A percentile compares a stretch with the other conserved stretches of the same genome.
phyloP scores from a whole-genome alignment of 2,329 filamentous ascomycete species.

The Exutisphaerella laricina region DNA sequence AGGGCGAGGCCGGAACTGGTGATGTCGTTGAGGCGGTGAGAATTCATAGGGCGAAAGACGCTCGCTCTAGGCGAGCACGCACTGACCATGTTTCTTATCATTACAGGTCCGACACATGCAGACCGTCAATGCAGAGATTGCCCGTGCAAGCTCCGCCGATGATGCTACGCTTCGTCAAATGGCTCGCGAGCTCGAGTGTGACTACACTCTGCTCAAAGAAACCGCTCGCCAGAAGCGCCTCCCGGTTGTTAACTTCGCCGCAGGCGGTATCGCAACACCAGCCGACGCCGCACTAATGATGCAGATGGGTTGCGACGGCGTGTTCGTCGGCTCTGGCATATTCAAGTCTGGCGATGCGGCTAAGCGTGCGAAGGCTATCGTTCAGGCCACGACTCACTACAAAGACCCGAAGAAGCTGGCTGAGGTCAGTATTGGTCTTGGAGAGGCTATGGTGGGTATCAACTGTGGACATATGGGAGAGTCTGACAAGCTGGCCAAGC shows the following conservation, averaged over 20 bases:
- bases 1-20: constrained; percentile 94
- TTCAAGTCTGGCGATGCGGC: constrained; percentile 93
- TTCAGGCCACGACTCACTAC: constrained; percentile 88
- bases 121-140: constrained; percentile 77
- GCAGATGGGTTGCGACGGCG: constrained; percentile 96
- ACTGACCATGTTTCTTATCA: not conserved
- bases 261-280: constrained; percentile 97
- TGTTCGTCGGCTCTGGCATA: constrained; percentile 94
- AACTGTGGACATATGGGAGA: constrained; percentile 74
- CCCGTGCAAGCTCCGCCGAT: constrained; percentile 57
- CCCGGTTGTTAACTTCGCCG: constrained; percentile 96
- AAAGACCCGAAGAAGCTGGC: constrained; percentile 79
- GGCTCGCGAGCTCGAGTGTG: constrained; percentile 74
- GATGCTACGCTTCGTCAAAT: constrained; percentile 71
- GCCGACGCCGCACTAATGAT: constrained; percentile 98
- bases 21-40: constrained; percentile 95
- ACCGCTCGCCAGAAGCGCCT: constrained; percentile 81
- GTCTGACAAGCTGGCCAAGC: constrained; percentile 73
- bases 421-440: constrained; percentile 78
- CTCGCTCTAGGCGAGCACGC: constrained; percentile 1
- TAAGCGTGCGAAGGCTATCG: constrained; percentile 88
- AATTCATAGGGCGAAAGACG: constrained; percentile 10
- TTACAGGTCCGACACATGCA: constrained; percentile 65
- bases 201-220: constrained; percentile 74
- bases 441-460: constrained; percentile 98